phyloP scores from a whole-genome alignment of 2,329 filamentous ascomycete species.

The Bipolaris sorokiniana region DNA sequence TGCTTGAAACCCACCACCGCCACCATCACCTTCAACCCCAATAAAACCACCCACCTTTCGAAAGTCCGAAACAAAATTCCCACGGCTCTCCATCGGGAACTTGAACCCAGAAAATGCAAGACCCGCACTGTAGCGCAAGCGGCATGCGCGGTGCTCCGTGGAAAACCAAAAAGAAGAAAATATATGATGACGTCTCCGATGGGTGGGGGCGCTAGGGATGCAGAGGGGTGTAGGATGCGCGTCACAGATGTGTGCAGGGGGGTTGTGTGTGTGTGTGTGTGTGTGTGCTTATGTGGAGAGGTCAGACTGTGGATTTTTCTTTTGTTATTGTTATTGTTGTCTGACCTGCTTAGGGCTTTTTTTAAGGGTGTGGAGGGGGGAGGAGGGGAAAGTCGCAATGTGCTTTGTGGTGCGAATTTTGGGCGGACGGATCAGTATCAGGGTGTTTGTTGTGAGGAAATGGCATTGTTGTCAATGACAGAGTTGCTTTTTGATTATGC shows the following conservation, averaged over 20 bases:
- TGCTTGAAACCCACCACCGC: background rate
- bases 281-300: background rate
- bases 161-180: background rate
- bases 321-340: too few species aligned
- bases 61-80: background rate
- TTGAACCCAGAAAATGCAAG: too few species aligned
- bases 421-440: background rate
- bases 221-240: too few species aligned
- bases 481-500: background rate
- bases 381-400: background rate
- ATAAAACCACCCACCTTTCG: background rate
- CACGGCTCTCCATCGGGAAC: constrained; percentile 31
- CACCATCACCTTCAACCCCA: background rate
- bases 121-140: background rate
- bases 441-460: background rate
- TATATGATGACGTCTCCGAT: too few species aligned
- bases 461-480: too few species aligned
- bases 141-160: background rate
- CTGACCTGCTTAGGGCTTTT: too few species aligned
- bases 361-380: background rate
- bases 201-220: too few species aligned
- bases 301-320: too few species aligned
- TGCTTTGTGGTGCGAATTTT: background rate
- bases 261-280: too few species aligned
- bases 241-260: too few species aligned